These are phyloP conservation scores for Silene conica DNA, from an alignment of 148 eudicot genomes.

Conservation along the genomic window DNA sequence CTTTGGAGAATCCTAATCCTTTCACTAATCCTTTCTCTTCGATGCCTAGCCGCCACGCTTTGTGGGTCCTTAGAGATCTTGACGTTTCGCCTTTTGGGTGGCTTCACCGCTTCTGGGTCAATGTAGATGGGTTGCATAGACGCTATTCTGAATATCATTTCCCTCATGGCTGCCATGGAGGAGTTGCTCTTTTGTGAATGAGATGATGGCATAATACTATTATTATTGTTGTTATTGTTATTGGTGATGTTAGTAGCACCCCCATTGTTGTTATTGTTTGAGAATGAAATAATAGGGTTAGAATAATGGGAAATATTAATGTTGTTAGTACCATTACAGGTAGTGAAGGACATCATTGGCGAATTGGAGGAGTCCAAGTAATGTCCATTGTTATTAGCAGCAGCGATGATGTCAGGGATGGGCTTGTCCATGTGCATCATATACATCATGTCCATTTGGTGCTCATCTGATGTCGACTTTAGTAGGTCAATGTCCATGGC, in stretches of 20 bases:
- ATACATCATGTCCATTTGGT: slow-evolving; percentile 56
- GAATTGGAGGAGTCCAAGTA: slow-evolving; percentile 8
- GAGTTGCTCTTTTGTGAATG: not conserved
- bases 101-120: slow-evolving; percentile 82
- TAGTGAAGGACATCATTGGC: slow-evolving; percentile 29
- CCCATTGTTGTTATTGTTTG: not conserved
- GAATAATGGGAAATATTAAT: not conserved
- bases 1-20: slow-evolving; percentile 76
- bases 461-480: slow-evolving; percentile 45
- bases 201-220: too few species aligned
- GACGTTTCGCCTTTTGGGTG: slow-evolving; percentile 76
- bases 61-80: slow-evolving; percentile 88
- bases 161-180: slow-evolving; percentile 82
- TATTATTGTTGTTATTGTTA: not conserved
- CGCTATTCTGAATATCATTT: slow-evolving; percentile 87
- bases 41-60: slow-evolving; percentile 82
- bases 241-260: too few species aligned
- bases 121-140: slow-evolving; percentile 94
- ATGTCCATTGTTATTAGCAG: not conserved
- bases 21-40: slow-evolving; percentile 85
- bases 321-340: slow-evolving; percentile 2
- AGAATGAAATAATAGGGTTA: not conserved
- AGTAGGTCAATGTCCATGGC: slow-evolving; percentile 50
- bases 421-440: slow-evolving; percentile 49
- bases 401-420: too few species aligned